Evolutionary conservation across 2,329 filamentous ascomycete species (phyloP), one percentile per base, ranked within the genome.

Genomic region (Coniochaeta pulveracea): DNA sequence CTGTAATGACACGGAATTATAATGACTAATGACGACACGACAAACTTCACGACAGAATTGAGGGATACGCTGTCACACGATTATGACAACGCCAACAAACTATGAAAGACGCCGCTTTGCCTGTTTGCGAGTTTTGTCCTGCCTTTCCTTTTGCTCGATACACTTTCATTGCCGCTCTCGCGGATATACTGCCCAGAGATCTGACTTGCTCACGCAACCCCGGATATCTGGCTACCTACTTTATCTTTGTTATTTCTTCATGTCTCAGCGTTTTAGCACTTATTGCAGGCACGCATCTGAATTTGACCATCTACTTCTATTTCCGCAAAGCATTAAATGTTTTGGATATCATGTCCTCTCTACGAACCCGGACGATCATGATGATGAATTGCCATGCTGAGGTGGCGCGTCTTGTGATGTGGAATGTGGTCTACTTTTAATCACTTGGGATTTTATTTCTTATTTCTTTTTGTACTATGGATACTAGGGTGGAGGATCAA

Each of bases 141-240:
- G 34, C 33, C 37, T 42, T 45, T 41, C 38, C 35, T 38, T 39
- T 43, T 46, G 27, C 38, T 37, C 37, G 44, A 55, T 50, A 54
- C 46, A 45, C 40, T 50, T 53, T 36, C 36, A 19, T 25, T 14
- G 37, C 44, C 43, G 47, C 47, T 47, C 46, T 39, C 43, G 43
- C 45, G 45, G 47, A 41, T 43, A 37, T 5, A 6, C 24, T n/a
- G 5, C 24, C 43, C 26, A 41, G 43, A 47, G 43, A 48, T 39
- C 43, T 43, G 35, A 56, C 57, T 59, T 63, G 63, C 63, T 65
- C 63, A 66, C 63, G 62, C 63, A 64, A 52, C 47, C 43, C 49
- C 19, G 16, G 30, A 33, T 24, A 4, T 47, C 47, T 42, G 33
- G 46, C 50, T 47, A 39, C 37, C 45, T 53, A 50, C 51, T 52